Evolutionary conservation across 139 green algal species (phyloP).

Genomic region (Micractinium conductrix): DNA sequence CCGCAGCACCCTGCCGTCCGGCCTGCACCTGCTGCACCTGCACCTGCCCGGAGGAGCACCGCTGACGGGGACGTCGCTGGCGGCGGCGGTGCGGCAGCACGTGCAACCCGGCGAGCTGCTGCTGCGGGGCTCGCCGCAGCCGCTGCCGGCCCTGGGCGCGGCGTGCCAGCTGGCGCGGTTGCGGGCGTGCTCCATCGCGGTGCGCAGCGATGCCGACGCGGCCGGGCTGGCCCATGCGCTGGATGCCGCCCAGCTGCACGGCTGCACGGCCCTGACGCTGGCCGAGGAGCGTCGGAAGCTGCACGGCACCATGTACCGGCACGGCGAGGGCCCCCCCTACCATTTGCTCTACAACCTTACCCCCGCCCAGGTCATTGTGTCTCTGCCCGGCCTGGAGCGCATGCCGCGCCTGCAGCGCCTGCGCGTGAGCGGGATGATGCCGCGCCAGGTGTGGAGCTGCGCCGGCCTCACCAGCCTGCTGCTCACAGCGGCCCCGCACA

Average conservation of each 20-base stretch:
- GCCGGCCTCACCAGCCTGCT: not conserved
- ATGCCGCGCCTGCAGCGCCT: not conserved
- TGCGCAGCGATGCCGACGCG: not conserved
- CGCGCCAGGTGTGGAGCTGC: not conserved
- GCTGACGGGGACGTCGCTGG: not conserved
- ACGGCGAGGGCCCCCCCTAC: too few species aligned
- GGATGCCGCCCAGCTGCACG: too few species aligned
- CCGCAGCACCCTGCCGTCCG: not conserved
- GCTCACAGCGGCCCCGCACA: not conserved
- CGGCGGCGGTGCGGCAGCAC: not conserved
- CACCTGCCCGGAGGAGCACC: not conserved
- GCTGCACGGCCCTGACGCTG: too few species aligned
- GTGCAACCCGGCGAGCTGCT: not conserved
- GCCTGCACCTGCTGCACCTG: not conserved
- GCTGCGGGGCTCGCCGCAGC: not conserved
- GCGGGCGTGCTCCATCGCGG: not conserved
- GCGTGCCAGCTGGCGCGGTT: not conserved
- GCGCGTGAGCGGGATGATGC: not conserved
- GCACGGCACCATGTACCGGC: too few species aligned
- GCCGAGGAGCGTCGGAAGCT: too few species aligned
- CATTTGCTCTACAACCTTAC: too few species aligned
- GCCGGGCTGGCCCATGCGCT: not conserved
- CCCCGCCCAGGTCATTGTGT: too few species aligned
- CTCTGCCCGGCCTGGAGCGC: not conserved
- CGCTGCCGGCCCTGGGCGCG: not conserved